Evolutionary conservation across 1,284 basidiomycete species (phyloP).

Genomic region (Puccinia horiana): DNA sequence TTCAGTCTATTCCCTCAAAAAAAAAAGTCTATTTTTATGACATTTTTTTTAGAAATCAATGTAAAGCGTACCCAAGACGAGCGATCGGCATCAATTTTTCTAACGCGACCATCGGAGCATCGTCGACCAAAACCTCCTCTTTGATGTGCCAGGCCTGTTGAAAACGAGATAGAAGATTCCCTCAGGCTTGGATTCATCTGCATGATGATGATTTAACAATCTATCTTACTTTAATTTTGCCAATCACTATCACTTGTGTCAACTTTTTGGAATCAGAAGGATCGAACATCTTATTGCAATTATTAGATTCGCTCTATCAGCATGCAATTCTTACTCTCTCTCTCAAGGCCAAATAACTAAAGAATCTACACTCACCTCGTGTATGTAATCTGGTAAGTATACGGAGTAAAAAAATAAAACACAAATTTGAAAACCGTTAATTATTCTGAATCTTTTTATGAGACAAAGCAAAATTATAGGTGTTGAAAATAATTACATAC

Average conservation of each 20-base stretch:
- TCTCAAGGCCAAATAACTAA: background rate
- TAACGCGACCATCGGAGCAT: conserved; percentile 22
- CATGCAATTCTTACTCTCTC: background rate
- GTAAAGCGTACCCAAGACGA: conserved; percentile 38
- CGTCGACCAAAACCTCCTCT: conserved; percentile 23
- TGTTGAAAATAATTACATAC: background rate
- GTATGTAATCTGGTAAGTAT: conserved; percentile 13
- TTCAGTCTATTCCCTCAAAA: no score
- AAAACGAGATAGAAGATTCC: background rate
- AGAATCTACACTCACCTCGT: background rate
- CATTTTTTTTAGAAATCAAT: background rate
- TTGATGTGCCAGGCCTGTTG: conserved; percentile 41
- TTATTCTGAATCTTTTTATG: no score
- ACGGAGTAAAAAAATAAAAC: background rate
- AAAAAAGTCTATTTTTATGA: background rate
- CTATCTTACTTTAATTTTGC: conserved; percentile 33
- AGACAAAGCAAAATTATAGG: background rate
- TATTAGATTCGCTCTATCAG: background rate
- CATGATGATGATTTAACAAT: background rate
- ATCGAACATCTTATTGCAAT: conserved; percentile 31
- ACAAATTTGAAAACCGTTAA: no score
- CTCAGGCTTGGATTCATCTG: background rate
- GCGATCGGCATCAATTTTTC: conserved; percentile 42
- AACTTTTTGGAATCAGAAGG: conserved; percentile 15
- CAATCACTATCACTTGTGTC: conserved; percentile 31